A percentile compares a stretch with the other conserved stretches of the same genome.
Evolutionary conservation across 768 basidiomycete species (phyloP).

Genomic region (Termitomyces sp.): DNA sequence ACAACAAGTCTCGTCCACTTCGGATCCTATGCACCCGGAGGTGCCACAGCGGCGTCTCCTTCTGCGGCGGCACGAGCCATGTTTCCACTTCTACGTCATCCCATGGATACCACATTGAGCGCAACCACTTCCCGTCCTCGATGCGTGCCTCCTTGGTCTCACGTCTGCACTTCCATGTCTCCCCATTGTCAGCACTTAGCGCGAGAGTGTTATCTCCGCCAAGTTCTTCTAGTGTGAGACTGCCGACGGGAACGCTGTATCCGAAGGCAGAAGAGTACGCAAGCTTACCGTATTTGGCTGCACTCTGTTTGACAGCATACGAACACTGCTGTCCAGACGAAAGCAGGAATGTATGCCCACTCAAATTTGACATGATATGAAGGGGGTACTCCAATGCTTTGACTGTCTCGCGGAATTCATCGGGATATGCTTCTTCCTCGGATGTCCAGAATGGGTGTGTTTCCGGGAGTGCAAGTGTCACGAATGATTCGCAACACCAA

Average conservation of each 20-base stretch:
- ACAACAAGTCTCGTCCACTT: slow-evolving; percentile 41
- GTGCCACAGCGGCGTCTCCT: slow-evolving; percentile 59
- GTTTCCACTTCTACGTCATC: slow-evolving; percentile 68
- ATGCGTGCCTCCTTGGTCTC: slow-evolving; percentile 56
- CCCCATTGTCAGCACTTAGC: slow-evolving; percentile 63
- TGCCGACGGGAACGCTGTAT: slow-evolving; percentile 67
- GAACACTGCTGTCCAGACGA: slow-evolving; percentile 77
- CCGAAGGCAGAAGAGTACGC: slow-evolving; percentile 76
- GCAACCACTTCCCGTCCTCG: slow-evolving; percentile 47
- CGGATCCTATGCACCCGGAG: slow-evolving; percentile 60
- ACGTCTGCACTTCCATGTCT: slow-evolving; percentile 66
- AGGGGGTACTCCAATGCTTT: slow-evolving; percentile 55
- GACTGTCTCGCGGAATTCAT: slow-evolving; percentile 34
- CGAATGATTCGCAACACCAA: slow-evolving; percentile 79
- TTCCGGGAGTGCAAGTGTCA: slow-evolving; percentile 55
- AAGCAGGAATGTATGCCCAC: slow-evolving; percentile 63
- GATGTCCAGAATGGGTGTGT: slow-evolving; percentile 70
- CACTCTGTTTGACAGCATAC: slow-evolving; percentile 72
- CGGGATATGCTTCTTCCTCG: slow-evolving; percentile 61
- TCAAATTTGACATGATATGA: slow-evolving; percentile 60
- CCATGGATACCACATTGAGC: slow-evolving; percentile 75
- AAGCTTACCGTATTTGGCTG: slow-evolving; percentile 76
- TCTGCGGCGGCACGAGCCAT: slow-evolving; percentile 62
- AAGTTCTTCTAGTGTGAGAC: slow-evolving; percentile 62
- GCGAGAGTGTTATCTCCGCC: slow-evolving; percentile 69